Percentiles rank a stretch among this genome's conserved stretches.
phyloP scores from a whole-genome alignment of 129 eudicot genomes.

The Saussurea involucrata region DNA sequence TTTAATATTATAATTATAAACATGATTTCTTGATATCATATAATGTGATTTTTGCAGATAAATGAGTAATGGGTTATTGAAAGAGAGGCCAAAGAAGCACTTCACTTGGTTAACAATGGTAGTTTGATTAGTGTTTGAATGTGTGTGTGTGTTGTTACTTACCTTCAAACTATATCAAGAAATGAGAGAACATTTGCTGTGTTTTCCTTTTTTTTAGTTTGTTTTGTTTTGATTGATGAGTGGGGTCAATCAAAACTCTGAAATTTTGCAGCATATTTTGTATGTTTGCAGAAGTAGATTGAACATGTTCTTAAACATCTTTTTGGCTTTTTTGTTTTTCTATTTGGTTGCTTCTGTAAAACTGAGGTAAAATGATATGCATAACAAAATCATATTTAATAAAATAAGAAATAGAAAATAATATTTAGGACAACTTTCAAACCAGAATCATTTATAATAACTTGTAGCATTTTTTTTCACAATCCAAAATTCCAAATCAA shows the following conservation, averaged over 20 bases:
- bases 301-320: slow-evolving; percentile 30
- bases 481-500: neutral
- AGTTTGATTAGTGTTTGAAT: slow-evolving; percentile 14
- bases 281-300: slow-evolving; percentile 35
- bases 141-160: slow-evolving; percentile 17
- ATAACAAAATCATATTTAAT: neutral
- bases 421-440: neutral
- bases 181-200: slow-evolving; percentile 14
- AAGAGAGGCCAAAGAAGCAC: slow-evolving; percentile 29
- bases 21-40: neutral
- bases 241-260: slow-evolving; percentile 36
- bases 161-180: slow-evolving; percentile 16
- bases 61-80: slow-evolving; percentile 32
- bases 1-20: neutral
- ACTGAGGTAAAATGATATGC: slow-evolving; percentile 1
- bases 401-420: neutral
- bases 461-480: neutral
- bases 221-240: slow-evolving; percentile 16
- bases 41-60: slow-evolving; percentile 37
- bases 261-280: slow-evolving; percentile 39
- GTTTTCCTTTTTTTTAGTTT: neutral
- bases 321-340: slow-evolving; percentile 27
- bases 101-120: slow-evolving; percentile 19
- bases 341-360: slow-evolving; percentile 18
- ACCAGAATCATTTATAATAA: neutral